Base-by-base conservation (phyloP, 1,284 basidiomycete genomes). In the Boletus hoseneyae region DNA sequence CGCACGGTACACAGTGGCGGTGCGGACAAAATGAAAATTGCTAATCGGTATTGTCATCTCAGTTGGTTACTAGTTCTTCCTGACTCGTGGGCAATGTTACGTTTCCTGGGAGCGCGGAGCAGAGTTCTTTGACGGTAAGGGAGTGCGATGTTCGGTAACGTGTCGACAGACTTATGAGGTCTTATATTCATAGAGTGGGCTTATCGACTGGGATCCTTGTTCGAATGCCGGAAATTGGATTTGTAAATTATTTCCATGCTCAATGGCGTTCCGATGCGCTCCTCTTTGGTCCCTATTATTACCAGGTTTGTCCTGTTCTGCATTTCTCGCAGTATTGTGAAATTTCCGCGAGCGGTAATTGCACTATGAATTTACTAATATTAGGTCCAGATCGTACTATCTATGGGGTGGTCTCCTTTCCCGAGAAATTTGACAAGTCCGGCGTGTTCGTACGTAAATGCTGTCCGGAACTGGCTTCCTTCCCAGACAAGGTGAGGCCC, bases 81-180 rank as follows among this genome's bases (percentile, higher is more conserved):
- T 79, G 18, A 75, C 74, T 9, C 67, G 77, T 41, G 76, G 77
- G 15, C 76, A 80, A 57, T 74, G 76, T 56, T 78, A 79, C 63
- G 74, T 79, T 54, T 73, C 72, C 8, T 81, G 75, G 77, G 79
- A 80, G 57, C 62, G 74, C 44, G 77, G 78, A 25, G 73, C 73
- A 51, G 75, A 78, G 53, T 72, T 77, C 27, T 75, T 78, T 66
- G 76, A 78, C 60, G 69, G 57, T 55, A 45, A 56, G 53, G 40
- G 40, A 15, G 34, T 52, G 51, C 59, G 63, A 56, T 53, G 51
- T 16, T 51, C 64, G 60, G 60, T 44, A 42, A 38, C 25, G n/a
- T 47, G 44, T 47, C 34, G 42, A 42, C 39, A 21, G 27, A 16
- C 51, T 55, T 32, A 54, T n/a, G 15, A 30, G 36, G 16, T 40